Base-by-base conservation (phyloP, 2,329 filamentous ascomycete species). In the Colletotrichum sp. region DNA sequence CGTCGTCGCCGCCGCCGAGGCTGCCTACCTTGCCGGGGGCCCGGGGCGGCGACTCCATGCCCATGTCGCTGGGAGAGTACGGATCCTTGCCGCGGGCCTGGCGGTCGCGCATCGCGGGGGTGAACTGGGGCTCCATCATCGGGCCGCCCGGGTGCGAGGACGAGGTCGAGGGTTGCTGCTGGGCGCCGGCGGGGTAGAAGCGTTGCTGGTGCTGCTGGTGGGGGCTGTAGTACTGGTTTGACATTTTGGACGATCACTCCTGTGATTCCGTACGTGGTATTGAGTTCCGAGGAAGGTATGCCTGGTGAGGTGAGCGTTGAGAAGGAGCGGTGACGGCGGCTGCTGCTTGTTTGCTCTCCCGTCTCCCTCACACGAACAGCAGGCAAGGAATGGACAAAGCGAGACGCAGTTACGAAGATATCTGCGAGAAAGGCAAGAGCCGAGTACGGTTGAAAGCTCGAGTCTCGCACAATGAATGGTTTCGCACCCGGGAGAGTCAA, bases 81-180 rank as follows among this genome's bases (percentile, higher is more conserved):
- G 89, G 89, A 76, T 92, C 87, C 79, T 91, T 91, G 68, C 91
- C 90, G 55, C 91, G 86, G 6, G 91, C 89, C 81, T 93, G 91
- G 8, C 87, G 87, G 81, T 92, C 90, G 79, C 90, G 89, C 89
- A 90, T 90, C 75, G 85, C 82, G 24, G 85, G 78, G 1, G 89
- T 90, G 81, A 90, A 89, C 68, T 75, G 68, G 32, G 65, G 69
- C 72, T 68, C 70, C 34, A 88, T 26, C 28, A 63, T 63, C 18
- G 59, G 59, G 28, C 28, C 59, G 26, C 28, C 59, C 10, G 71
- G 55, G 44, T 39, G 67, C 60, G 70, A 65, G n/a, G 76, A 69
- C 10, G 72, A 66, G 9, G 70, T 55, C 24, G 76, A 68, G 24
- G 49, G 44, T 16, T 69, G 70, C 55, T 69, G 52, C n/a, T 69